A percentile compares a stretch with the other conserved stretches of the same genome.
Conservation (phyloP, 805 yeast species). For the Scheffersomyces ergatensis region DNA sequence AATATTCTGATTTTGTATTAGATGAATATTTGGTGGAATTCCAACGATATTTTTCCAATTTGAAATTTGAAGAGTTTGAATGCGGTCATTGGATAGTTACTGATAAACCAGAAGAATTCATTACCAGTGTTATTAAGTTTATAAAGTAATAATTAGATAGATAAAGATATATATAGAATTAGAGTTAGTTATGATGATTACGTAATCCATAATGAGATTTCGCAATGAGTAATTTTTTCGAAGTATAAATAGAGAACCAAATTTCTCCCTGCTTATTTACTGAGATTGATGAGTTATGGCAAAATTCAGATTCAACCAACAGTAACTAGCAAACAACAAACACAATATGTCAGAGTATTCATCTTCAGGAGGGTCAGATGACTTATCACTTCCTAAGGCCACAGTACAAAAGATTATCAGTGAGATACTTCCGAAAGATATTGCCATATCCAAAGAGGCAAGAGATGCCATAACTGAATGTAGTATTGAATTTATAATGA, state of each 20-base stretch:
- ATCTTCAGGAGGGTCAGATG: slow-evolving; percentile 30
- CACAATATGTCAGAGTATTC: slow-evolving; percentile 45
- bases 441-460: slow-evolving; percentile 88
- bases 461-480: slow-evolving; percentile 94
- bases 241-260: too few species aligned
- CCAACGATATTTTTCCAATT: slow-evolving; percentile 21
- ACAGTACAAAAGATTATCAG: slow-evolving; percentile 93
- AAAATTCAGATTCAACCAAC: too few species aligned
- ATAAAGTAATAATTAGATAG: neutral
- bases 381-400: slow-evolving; percentile 56
- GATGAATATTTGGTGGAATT: slow-evolving; percentile 23
- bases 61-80: slow-evolving; percentile 16
- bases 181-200: too few species aligned
- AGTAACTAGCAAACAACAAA: too few species aligned
- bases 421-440: slow-evolving; percentile 86
- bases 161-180: neutral
- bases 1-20: slow-evolving; percentile 39
- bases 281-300: too few species aligned
- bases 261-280: too few species aligned
- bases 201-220: too few species aligned
- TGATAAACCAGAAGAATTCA: slow-evolving; percentile 34
- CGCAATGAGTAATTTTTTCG: too few species aligned
- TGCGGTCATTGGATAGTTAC: slow-evolving; percentile 40
- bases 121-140: slow-evolving; percentile 9
- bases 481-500: slow-evolving; percentile 94